These are phyloP conservation scores for Ceratobasidium sp. DNA, from an alignment of 1,284 basidiomycete genomes.

Conservation along the genomic window DNA sequence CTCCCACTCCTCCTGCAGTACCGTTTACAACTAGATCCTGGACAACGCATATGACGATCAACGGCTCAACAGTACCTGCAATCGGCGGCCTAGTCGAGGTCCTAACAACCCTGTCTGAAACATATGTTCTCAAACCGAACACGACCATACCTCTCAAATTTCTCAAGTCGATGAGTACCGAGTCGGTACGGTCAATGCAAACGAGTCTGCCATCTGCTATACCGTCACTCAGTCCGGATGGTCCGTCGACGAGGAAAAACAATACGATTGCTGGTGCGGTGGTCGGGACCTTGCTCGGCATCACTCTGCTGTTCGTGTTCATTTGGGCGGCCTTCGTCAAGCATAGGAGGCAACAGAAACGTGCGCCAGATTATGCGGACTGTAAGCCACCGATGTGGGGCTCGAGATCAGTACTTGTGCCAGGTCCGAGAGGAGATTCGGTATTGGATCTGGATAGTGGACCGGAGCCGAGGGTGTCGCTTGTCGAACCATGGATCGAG, in stretches of 20 bases:
- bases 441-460: conserved; percentile 19
- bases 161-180: not conserved
- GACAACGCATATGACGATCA: conserved; percentile 13
- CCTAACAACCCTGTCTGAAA: not conserved
- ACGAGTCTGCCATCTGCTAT: not conserved
- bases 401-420: not conserved
- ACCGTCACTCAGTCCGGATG: not conserved
- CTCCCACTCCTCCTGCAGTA: not conserved
- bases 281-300: conserved; percentile 6
- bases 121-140: conserved; percentile 15
- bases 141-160: not conserved
- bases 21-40: not conserved
- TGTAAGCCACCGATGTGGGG: not conserved
- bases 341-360: not conserved
- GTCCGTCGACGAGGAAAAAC: not conserved
- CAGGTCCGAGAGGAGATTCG: not conserved
- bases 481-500: conserved; percentile 11
- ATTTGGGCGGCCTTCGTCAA: not conserved
- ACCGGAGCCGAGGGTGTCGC: not conserved
- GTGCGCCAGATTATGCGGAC: too few relatives aligned
- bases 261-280: not conserved
- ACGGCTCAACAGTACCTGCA: conserved; percentile 20
- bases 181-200: conserved; percentile 3
- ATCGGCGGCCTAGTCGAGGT: conserved; percentile 14
- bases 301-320: not conserved